phyloP scores from a whole-genome alignment of 306 rosid species.

The Rosa chinensis region DNA sequence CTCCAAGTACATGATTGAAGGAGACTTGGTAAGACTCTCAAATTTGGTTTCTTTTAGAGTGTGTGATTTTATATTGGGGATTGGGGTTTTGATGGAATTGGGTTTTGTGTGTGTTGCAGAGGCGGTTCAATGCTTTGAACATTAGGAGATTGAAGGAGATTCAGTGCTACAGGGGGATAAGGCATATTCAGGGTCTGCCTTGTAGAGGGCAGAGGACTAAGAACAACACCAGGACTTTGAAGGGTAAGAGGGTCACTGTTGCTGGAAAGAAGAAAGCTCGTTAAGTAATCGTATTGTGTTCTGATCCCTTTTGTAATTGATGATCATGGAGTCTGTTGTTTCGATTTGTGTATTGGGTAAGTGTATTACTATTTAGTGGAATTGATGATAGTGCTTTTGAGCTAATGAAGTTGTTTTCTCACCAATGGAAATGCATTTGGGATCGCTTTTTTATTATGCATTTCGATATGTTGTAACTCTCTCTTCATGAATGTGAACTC shows the following conservation, averaged over 20 bases:
- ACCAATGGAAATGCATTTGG: neutral
- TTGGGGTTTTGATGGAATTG: neutral
- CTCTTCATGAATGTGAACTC: neutral
- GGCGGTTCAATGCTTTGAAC: slow-evolving; percentile 77
- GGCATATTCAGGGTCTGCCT: slow-evolving; percentile 90
- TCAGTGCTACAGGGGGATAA: slow-evolving; percentile 87
- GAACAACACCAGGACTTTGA: slow-evolving; percentile 90
- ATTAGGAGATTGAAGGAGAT: slow-evolving; percentile 91
- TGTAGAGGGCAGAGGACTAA: slow-evolving; percentile 94
- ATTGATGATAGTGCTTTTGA: neutral
- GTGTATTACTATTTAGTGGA: neutral
- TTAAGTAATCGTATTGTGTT: neutral
- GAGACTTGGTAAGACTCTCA: slow-evolving; percentile 60
- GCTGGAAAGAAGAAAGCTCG: slow-evolving; percentile 84
- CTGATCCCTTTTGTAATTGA: neutral
- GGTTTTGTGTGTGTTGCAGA: slow-evolving; percentile 37
- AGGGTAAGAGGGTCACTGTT: slow-evolving; percentile 86
- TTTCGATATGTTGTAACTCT: neutral
- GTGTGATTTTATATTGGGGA: neutral
- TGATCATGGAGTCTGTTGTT: neutral
- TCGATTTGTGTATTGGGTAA: neutral
- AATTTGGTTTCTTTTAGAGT: neutral
- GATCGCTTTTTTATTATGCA: neutral
- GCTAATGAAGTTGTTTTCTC: neutral
- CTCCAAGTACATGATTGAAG: slow-evolving; percentile 84